phyloP scores from a whole-genome alignment of 1,284 basidiomycete genomes.

The Ustilago shanxiensis region DNA sequence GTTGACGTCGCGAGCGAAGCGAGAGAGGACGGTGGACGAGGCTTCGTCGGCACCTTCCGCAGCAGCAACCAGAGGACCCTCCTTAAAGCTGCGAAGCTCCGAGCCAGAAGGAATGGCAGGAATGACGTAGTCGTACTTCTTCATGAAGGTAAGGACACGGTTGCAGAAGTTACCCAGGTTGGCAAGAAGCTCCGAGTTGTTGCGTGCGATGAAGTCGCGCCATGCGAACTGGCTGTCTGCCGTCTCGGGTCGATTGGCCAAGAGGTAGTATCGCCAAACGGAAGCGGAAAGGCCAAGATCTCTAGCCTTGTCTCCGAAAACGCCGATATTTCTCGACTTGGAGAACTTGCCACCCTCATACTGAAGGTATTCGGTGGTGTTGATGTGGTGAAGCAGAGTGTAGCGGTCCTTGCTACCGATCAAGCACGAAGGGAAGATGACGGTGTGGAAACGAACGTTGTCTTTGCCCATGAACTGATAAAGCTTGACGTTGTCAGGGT shows the following conservation, averaged over 20 bases:
- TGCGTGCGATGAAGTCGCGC: conserved; percentile 92
- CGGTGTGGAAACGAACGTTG: conserved; percentile 96
- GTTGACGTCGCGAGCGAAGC: conserved; percentile 86
- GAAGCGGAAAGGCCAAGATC: conserved; percentile 92
- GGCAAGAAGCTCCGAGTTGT: conserved; percentile 93
- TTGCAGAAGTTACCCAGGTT: conserved; percentile 99
- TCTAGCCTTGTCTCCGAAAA: conserved; percentile 94
- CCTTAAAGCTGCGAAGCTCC: conserved; percentile 52
- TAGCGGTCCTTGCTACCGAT: conserved; percentile 90
- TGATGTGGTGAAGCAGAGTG: conserved; percentile 95
- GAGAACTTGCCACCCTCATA: conserved; percentile 99
- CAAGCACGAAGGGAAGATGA: conserved; percentile 92
- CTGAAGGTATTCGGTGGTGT: conserved; percentile 96
- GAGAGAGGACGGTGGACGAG: conserved; percentile 44
- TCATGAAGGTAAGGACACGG: conserved; percentile 90
- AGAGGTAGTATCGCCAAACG: conserved; percentile 97
- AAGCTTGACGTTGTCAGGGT: conserved; percentile 88
- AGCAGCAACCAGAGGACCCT: conserved; percentile 43
- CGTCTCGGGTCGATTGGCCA: conserved; percentile 92
- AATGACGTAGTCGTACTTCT: conserved; percentile 84
- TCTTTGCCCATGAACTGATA: conserved; percentile 92
- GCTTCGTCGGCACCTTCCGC: conserved; percentile 35
- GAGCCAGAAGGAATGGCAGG: conserved; percentile 69
- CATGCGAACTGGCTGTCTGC: conserved; percentile 97
- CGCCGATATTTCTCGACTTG: conserved; percentile 95